Evolutionary conservation across 192 early-diverging fungal species (phyloP), one percentile per base, ranked within the genome.

Genomic region (Physocladia obscura): DNA sequence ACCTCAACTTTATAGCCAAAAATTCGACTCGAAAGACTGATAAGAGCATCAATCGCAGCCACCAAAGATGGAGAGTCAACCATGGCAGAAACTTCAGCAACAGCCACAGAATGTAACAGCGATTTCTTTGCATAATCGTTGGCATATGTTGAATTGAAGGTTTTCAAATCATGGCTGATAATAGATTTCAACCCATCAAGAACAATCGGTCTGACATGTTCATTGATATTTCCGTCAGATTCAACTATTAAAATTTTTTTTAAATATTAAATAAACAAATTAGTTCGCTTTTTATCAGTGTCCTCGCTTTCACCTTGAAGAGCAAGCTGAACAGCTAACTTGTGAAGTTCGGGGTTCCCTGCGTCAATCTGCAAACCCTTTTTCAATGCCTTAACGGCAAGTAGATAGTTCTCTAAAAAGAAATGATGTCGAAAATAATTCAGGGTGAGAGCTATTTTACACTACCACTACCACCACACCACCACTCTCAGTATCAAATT

Each of bases 341-440:
- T 40, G 49, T 73, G 71, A 32, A 77, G 30, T 34, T 73, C 76
- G 5, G 76, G 71, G 29, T 69, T 54, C 13, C 50, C 30, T n/a
- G 67, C 30, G 50, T 68, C 49, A 69, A 70, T 62, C 57, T 56
- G 13, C 40, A 24, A 40, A 21, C 58, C 82, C 27, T 81, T 83
- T 24, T 85, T 60, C 60, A 93, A 63, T 30, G 81, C 69, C 70
- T 80, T 83, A 40, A 90, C 54, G 0, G 89, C 92, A 35, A 93
- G 77, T 32, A 91, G 57, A 49, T 78, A 83, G 67, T 90, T 92
- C 57, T 86, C 86, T 89, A 37, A 5, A 17, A n/a, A 52, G 17
- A 8, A 36, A 2, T 6, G 17, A 59, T n/a, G n/a, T 1, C 31
- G 13, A 34, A 1, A 13, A 34, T 13, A 27, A 40, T 6, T n/a